Percentiles rank a stretch among this genome's conserved stretches.
These are phyloP conservation scores for Chaetomium tenue DNA, from an alignment of 495 filamentous ascomycete species.

Conservation along the genomic window DNA sequence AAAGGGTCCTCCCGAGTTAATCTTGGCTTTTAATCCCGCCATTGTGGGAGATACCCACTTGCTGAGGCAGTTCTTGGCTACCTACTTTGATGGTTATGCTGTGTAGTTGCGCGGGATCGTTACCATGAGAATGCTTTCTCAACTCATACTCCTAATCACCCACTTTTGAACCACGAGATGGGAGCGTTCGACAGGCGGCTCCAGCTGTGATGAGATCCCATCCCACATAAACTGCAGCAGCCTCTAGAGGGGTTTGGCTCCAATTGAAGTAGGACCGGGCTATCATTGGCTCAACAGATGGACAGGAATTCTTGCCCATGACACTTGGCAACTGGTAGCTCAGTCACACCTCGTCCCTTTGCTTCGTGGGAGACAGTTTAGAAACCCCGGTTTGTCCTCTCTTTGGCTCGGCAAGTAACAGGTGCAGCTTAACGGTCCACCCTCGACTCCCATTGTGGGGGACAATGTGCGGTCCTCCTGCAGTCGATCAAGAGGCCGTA, in stretches of 20 bases:
- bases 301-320: background rate
- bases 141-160: background rate
- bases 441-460: constrained; percentile 6
- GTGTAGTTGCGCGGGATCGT: too few relatives aligned
- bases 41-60: too few relatives aligned
- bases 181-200: background rate
- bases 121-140: background rate
- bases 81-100: too few relatives aligned
- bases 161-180: background rate
- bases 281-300: constrained; percentile 9
- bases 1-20: too few relatives aligned
- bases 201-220: background rate
- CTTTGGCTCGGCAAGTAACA: background rate
- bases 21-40: background rate
- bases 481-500: too few relatives aligned
- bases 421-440: background rate
- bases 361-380: background rate
- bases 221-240: constrained; percentile 5
- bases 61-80: too few relatives aligned
- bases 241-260: background rate
- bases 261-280: background rate
- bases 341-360: constrained; percentile 3
- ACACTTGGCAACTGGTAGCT: constrained; percentile 3
- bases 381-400: background rate
- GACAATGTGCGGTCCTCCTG: background rate